phyloP scores from a whole-genome alignment of 2,329 filamentous ascomycete species.

The Hymenoscyphus scutula region DNA sequence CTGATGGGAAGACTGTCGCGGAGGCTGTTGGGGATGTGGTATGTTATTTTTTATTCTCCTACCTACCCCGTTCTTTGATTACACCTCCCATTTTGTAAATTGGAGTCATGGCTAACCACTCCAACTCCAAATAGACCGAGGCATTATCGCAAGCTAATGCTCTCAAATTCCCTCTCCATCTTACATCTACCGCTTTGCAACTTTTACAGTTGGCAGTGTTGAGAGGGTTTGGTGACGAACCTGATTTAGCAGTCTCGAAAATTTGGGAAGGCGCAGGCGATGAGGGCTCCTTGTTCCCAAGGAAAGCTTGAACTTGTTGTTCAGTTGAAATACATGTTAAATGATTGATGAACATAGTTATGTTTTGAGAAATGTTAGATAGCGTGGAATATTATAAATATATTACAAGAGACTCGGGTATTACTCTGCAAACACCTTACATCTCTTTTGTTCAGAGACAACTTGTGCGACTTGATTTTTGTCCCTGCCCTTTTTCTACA shows the following conservation, averaged over 20 bases:
- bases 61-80: no score
- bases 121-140: constrained; percentile 32
- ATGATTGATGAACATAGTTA: background rate
- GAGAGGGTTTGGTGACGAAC: constrained; percentile 36
- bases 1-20: constrained; percentile 37
- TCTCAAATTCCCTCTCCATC: constrained; percentile 38
- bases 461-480: no score
- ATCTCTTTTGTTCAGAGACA: no score
- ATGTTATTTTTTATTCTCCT: constrained; percentile 8
- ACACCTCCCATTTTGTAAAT: no score
- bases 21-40: constrained; percentile 40
- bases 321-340: background rate
- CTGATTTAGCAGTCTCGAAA: constrained; percentile 38
- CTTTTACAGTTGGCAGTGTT: constrained; percentile 37
- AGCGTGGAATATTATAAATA: no score
- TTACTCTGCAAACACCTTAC: no score
- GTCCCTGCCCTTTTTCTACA: no score
- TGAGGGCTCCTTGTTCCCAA: constrained; percentile 20
- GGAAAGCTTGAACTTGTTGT: background rate
- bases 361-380: background rate
- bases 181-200: constrained; percentile 39
- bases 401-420: no score
- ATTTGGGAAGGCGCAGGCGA: constrained; percentile 39
- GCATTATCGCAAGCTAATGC: constrained; percentile 33
- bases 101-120: background rate